Conservation (phyloP, 164 flowering plant species). For the Saururus chinensis region DNA sequence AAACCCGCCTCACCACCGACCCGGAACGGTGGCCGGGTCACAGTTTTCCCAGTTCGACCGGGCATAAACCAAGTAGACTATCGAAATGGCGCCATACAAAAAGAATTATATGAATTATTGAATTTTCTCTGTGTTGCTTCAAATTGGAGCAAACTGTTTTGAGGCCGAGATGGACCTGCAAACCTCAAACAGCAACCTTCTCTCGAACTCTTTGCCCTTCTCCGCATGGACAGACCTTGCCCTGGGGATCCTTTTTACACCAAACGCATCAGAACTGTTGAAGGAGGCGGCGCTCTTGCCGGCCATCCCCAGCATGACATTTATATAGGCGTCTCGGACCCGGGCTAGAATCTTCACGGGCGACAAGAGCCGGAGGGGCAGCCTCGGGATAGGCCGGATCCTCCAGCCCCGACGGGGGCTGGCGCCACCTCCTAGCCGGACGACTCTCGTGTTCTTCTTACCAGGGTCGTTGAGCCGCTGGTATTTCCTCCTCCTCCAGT, state of each 20-base stretch:
- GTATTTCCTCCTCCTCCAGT: slow-evolving; percentile 6
- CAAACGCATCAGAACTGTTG: neutral
- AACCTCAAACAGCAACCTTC: slow-evolving; percentile 3
- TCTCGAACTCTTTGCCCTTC: slow-evolving; percentile 1
- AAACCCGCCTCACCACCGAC: too few species aligned
- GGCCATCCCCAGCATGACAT: slow-evolving; percentile 5
- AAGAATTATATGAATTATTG: too few species aligned
- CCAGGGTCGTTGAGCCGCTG: neutral
- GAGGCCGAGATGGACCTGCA: slow-evolving; percentile 5
- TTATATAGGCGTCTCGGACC: slow-evolving; percentile 4
- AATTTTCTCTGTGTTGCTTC: neutral
- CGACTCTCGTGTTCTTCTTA: slow-evolving; percentile 1
- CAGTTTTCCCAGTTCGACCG: too few species aligned
- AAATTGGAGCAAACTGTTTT: neutral
- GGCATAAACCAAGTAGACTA: too few species aligned
- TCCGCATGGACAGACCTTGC: neutral
- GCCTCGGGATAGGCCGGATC: neutral
- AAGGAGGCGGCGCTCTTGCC: slow-evolving; percentile 2
- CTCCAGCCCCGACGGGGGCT: neutral
- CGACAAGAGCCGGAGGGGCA: neutral
- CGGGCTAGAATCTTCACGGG: slow-evolving; percentile 2
- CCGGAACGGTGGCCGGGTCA: too few species aligned
- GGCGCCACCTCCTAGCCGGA: neutral
- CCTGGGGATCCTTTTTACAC: neutral
- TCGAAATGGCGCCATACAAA: too few species aligned